Conservation (phyloP, 306 rosid species). For the Astragalus glycyphyllos region DNA sequence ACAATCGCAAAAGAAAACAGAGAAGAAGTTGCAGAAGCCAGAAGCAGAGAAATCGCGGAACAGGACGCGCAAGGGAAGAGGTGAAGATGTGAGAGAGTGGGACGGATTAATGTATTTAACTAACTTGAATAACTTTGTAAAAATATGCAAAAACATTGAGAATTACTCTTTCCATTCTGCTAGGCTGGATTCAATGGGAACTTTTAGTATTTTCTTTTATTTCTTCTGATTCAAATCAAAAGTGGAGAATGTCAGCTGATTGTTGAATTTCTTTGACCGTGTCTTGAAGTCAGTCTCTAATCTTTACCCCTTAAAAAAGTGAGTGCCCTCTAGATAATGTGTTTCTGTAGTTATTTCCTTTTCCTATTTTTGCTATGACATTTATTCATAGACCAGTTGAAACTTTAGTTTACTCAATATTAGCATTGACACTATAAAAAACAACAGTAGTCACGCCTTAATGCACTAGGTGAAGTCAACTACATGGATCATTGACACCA, state of each 20-base stretch:
- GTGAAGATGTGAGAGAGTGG: no score
- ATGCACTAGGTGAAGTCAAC: neutral
- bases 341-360: neutral
- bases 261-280: neutral
- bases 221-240: neutral
- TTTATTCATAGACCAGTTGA: neutral
- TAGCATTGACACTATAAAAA: neutral
- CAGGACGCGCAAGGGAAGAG: no score
- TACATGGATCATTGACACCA: neutral
- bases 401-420: conserved; percentile 2
- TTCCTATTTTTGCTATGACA: neutral
- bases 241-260: neutral
- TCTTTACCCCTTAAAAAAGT: neutral
- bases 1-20: no score
- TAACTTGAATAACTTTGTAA: neutral
- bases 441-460: neutral
- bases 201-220: neutral
- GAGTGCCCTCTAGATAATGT: neutral
- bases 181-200: neutral
- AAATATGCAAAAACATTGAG: neutral
- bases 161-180: neutral
- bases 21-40: no score
- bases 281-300: neutral
- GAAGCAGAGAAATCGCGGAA: no score
- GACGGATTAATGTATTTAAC: no score